Conservation (phyloP, 352 stramenopile species). For the Phytophthora chlamydospora region DNA sequence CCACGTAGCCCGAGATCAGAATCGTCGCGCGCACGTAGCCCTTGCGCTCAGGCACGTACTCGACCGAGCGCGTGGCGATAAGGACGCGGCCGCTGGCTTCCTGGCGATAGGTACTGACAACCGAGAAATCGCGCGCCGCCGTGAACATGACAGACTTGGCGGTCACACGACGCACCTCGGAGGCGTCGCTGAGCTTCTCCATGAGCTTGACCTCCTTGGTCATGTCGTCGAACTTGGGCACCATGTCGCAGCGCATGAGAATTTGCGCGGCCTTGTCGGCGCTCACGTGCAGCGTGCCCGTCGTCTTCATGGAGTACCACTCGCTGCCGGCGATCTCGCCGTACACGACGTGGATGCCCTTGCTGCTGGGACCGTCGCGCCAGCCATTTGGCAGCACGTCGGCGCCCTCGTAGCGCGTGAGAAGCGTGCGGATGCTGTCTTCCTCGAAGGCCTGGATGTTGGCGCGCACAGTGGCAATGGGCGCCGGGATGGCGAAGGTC, state of each 20-base stretch:
- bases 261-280: conserved; percentile 56
- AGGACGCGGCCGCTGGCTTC: conserved; percentile 58
- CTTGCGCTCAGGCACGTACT: conserved; percentile 55
- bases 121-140: conserved; percentile 72
- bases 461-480: conserved; percentile 52
- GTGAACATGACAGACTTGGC: conserved; percentile 83
- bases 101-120: conserved; percentile 61
- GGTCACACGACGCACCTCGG: conserved; percentile 64
- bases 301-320: conserved; percentile 82
- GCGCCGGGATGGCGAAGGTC: conserved; percentile 55
- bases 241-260: conserved; percentile 60
- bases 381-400: conserved; percentile 74
- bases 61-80: conserved; percentile 77
- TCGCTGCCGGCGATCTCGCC: conserved; percentile 62
- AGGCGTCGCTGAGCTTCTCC: conserved; percentile 68
- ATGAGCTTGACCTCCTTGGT: conserved; percentile 71
- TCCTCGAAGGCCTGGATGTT: conserved; percentile 61
- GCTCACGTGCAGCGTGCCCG: conserved; percentile 59
- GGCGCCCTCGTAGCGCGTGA: conserved; percentile 58
- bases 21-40: conserved; percentile 55
- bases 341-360: conserved; percentile 80
- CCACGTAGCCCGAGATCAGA: conserved; percentile 74
- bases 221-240: conserved; percentile 84
- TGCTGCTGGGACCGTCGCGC: conserved; percentile 64
- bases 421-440: conserved; percentile 57